Base-by-base conservation (phyloP, 257 asterid genomes). In the Cruciata laevipes region DNA sequence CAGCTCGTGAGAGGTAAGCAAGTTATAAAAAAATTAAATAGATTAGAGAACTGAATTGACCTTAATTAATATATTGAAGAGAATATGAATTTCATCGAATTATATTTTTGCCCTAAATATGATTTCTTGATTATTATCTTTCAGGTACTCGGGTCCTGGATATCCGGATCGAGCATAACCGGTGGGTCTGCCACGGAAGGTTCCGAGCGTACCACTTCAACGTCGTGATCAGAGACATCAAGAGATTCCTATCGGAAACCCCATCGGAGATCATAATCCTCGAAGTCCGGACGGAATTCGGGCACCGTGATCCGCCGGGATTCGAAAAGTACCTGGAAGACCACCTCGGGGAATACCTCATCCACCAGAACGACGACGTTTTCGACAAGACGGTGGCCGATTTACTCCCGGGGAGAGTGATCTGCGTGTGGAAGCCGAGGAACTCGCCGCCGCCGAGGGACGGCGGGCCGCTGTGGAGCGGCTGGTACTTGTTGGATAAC, bases 371-470 rank as follows among this genome's bases (percentile, higher is more conserved):
- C 66, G 91, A 88, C 61, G 27, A 60, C 7, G 95, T 90, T 0
- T 86, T 93, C 42, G 32, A 73, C 30, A 90, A 80, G 63, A 93
- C 95, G 0, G 56, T 93, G 6, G 69, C 90, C 3, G 86, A 90
- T 32, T 49, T 93, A 44, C 76, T 88, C 53, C 97, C 97, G 0
- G 81, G 80, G 67, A 86, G 99, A 51, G 83, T 93, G 17, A 83
- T 93, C 17, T 90, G 97, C 70, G 78, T 93, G 5, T 93, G 97
- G 97, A 93, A 90, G 70, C 97, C 97, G 37, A 76, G 95, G 73
- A 88, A 85, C 42, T 49, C 88, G 6, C 74, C 90, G 10, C 82
- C 82, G 74, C 88, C 97, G 5, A 70, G 70, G 25, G 33, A 63
- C 13, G 92, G 97, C 16, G 71, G 78, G 12, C 79, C 82, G 35